phyloP scores from a whole-genome alignment of 495 filamentous ascomycete genomes.

The Tuber microsphaerosporum region DNA sequence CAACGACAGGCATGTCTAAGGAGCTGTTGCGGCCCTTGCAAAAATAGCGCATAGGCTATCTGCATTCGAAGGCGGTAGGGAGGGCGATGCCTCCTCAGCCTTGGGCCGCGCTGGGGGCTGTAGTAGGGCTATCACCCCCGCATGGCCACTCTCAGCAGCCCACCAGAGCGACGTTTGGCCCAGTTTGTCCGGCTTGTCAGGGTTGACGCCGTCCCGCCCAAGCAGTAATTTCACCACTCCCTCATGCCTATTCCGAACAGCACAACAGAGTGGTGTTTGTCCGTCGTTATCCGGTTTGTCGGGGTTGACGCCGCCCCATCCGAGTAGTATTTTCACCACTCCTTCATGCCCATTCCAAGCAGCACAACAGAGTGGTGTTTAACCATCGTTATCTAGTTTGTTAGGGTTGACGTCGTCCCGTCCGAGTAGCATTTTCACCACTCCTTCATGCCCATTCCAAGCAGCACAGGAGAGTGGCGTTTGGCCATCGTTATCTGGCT shows the following conservation, averaged over 20 bases:
- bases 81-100: not conserved
- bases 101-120: not conserved
- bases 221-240: not conserved
- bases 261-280: not conserved
- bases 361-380: too few species aligned
- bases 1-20: fast-evolving
- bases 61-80: not conserved
- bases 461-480: too few species aligned
- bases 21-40: too few species aligned
- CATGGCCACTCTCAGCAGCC: not conserved
- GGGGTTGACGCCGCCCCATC: not conserved
- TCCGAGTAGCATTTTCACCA: too few species aligned
- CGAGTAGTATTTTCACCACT: not conserved
- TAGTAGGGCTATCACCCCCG: not conserved
- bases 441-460: too few species aligned
- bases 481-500: too few species aligned
- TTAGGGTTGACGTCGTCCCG: too few species aligned
- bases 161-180: not conserved
- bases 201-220: not conserved
- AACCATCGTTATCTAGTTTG: too few species aligned
- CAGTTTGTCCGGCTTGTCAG: not conserved
- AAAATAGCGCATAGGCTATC: not conserved
- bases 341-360: not conserved
- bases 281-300: not conserved
- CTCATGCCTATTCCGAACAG: not conserved